phyloP scores from a whole-genome alignment of 495 filamentous ascomycete species.

The Penicillium daleae region DNA sequence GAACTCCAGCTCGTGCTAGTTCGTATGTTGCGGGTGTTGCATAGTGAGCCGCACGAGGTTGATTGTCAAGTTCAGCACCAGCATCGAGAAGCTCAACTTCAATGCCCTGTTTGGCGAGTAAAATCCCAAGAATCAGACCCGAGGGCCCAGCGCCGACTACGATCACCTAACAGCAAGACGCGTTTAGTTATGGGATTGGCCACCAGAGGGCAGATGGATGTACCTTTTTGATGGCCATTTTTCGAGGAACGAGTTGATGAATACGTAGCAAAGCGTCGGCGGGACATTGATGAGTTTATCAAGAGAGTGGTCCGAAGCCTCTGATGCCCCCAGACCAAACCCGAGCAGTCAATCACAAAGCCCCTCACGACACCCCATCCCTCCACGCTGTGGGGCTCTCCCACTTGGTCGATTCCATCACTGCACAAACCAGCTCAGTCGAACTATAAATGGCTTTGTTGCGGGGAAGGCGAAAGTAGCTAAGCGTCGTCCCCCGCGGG shows the following conservation, averaged over 20 bases:
- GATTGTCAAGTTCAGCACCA: slow-evolving; percentile 51
- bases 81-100: slow-evolving; percentile 56
- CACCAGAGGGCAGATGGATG: background rate
- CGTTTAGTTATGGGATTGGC: background rate
- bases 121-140: slow-evolving; percentile 57
- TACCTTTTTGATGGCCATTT: slow-evolving; percentile 32
- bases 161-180: slow-evolving; percentile 37
- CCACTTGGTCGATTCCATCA: slow-evolving; percentile 5
- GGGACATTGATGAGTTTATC: background rate
- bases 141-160: slow-evolving; percentile 62
- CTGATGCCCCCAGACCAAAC: background rate
- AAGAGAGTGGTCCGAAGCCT: background rate
- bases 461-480: slow-evolving; percentile 2
- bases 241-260: background rate
- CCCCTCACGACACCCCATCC: background rate
- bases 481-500: slow-evolving; percentile 8
- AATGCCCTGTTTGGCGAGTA: slow-evolving; percentile 58
- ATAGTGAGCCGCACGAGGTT: slow-evolving; percentile 61
- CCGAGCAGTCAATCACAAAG: background rate
- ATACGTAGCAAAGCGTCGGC: background rate
- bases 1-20: slow-evolving; percentile 57
- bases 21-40: slow-evolving; percentile 54
- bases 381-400: slow-evolving; percentile 21
- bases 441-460: background rate
- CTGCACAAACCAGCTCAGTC: background rate